phyloP scores from a whole-genome alignment of 108 stramenopile species.

The Asterionellopsis glacialis region DNA sequence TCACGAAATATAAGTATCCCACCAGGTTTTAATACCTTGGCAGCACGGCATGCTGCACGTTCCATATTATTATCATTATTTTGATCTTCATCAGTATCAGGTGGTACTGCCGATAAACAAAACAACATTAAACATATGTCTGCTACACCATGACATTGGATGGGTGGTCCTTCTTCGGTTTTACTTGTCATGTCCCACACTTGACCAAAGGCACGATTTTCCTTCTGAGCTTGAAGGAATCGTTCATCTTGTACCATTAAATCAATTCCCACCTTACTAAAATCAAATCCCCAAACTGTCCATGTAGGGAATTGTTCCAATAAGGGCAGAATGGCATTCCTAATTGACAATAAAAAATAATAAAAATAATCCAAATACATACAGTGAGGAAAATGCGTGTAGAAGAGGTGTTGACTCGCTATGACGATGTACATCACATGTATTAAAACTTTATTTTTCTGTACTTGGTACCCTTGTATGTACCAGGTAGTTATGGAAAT shows the following conservation, averaged over 20 bases:
- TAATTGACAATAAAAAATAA: too few relatives aligned
- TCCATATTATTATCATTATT: slow-evolving; percentile 19
- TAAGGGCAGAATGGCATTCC: slow-evolving; percentile 14
- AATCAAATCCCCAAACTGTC: slow-evolving; percentile 55
- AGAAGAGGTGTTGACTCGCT: too few relatives aligned
- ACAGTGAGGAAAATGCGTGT: too few relatives aligned
- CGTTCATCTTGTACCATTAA: slow-evolving; percentile 54
- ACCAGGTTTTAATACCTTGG: slow-evolving; percentile 52
- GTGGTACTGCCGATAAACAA: slow-evolving; percentile 79
- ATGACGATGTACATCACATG: too few relatives aligned
- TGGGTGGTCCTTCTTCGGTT: slow-evolving; percentile 25
- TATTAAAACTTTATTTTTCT: too few relatives aligned
- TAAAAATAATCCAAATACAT: too few relatives aligned
- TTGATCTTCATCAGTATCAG: too few relatives aligned
- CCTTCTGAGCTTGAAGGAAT: slow-evolving; percentile 20
- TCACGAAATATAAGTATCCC: slow-evolving; percentile 78
- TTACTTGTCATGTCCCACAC: slow-evolving; percentile 51
- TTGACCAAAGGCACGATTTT: slow-evolving; percentile 28
- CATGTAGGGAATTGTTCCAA: slow-evolving; percentile 6
- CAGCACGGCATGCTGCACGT: slow-evolving; percentile 43
- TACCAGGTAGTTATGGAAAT: too few relatives aligned
- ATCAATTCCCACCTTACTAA: slow-evolving; percentile 55
- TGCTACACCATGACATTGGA: slow-evolving; percentile 32
- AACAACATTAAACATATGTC: slow-evolving; percentile 70
- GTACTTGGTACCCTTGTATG: too few relatives aligned